These are phyloP conservation scores for Ogataea hybrid DNA, from an alignment of 1,139 yeast genomes.

Conservation along the genomic window DNA sequence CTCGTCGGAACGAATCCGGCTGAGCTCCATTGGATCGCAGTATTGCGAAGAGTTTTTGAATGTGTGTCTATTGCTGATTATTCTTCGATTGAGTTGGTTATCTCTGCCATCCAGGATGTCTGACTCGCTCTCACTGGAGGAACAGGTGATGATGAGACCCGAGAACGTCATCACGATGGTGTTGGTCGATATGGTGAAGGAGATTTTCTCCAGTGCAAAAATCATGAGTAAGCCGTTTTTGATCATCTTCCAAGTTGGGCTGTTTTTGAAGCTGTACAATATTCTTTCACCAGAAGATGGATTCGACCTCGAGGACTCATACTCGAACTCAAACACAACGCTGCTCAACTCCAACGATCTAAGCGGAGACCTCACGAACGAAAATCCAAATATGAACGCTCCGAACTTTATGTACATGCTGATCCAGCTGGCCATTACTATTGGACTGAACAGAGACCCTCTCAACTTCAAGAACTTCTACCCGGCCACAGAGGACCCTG, in stretches of 20 bases:
- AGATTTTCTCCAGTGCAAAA: constrained; percentile 32
- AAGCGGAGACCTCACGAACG: constrained; percentile 32
- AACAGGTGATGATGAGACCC: constrained; percentile 31
- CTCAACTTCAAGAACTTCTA: constrained; percentile 33
- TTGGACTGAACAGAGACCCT: constrained; percentile 37
- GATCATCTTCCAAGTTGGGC: constrained; percentile 36
- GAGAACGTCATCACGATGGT: constrained; percentile 35
- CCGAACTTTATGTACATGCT: constrained; percentile 33
- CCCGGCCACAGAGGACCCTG: constrained; percentile 28
- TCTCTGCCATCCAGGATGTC: constrained; percentile 38
- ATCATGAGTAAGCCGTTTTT: constrained; percentile 35
- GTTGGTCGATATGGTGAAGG: constrained; percentile 35
- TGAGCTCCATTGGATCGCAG: constrained; percentile 30
- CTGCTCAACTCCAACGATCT: constrained; percentile 29
- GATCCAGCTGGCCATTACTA: constrained; percentile 34
- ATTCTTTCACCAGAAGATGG: constrained; percentile 39
- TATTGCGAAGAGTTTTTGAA: constrained; percentile 35
- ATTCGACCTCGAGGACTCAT: constrained; percentile 37
- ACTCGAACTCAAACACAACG: constrained; percentile 25
- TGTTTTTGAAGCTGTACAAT: constrained; percentile 34
- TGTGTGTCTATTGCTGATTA: constrained; percentile 45
- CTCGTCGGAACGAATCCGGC: constrained; percentile 30
- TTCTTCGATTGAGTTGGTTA: constrained; percentile 48
- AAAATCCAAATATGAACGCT: constrained; percentile 33
- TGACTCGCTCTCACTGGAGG: constrained; percentile 27